phyloP scores from a whole-genome alignment of 176 grass and related monocot genomes.

The Lolium rigidum region DNA sequence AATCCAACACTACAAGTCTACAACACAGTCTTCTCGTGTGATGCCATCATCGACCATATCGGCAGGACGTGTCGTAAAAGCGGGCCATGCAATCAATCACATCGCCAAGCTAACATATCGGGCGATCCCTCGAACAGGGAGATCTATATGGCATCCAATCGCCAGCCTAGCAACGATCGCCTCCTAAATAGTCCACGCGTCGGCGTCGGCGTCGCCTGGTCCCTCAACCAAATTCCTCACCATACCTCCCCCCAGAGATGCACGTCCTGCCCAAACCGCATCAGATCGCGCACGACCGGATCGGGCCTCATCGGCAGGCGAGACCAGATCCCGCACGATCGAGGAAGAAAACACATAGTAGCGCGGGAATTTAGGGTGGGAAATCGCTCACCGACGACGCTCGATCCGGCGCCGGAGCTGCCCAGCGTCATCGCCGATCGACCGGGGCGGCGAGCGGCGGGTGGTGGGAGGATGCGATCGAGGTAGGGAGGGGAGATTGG shows the following conservation, averaged over 20 bases:
- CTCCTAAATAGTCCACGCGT: not conserved
- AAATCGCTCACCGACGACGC: slow-evolving; percentile 70
- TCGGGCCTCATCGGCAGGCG: not conserved
- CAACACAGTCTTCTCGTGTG: not conserved
- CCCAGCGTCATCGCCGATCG: slow-evolving; percentile 62
- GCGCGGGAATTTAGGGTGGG: too few species aligned
- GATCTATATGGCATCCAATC: not conserved
- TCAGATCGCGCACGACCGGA: not conserved
- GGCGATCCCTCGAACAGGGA: not conserved
- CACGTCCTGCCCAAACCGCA: not conserved
- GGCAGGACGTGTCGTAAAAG: not conserved
- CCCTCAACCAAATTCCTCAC: not conserved
- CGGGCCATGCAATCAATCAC: not conserved
- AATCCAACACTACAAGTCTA: too few species aligned
- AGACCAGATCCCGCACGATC: not conserved
- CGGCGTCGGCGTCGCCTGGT: not conserved
- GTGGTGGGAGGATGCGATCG: not conserved
- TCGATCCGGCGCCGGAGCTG: slow-evolving; percentile 72
- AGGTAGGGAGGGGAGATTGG: not conserved
- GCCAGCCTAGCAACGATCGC: not conserved
- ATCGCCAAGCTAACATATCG: not conserved
- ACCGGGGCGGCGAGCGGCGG: not conserved
- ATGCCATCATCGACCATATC: not conserved
- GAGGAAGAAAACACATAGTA: not conserved
- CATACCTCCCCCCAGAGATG: not conserved